Evolutionary conservation across 768 basidiomycete species (phyloP), one percentile per base, ranked within the genome.

Genomic region (Kwoniella sp.): DNA sequence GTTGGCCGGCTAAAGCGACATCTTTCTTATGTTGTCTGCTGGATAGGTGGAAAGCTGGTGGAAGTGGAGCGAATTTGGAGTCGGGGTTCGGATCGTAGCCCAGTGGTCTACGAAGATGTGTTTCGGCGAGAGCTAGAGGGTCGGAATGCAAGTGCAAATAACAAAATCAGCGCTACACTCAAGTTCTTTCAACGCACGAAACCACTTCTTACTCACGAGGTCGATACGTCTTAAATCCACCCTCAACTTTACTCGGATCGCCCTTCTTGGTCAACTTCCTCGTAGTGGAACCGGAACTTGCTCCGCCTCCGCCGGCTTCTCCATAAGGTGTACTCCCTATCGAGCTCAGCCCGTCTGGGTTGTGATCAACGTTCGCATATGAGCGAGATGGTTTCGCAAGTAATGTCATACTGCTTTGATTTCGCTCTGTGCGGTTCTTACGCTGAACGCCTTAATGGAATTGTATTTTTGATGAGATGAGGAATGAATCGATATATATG

Each of bases 401-500:
- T 25, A 70, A 40, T 19, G 66, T 52, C 69, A 70, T 70, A 13
- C 90, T 44, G 40, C 33, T 6, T 33, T 33, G 33, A 13, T 19
- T 15, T 15, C 8, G 40, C 40, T 19, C 33, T 44, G 40, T 44
- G 40, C 40, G 7, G 40, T 44, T 33, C 33, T n/a, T n/a, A n/a
- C 33, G 33, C 6, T 33, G 33, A 33, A 33, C 13, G 33, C n/a
- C n/a, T n/a, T n/a, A n/a, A n/a, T n/a, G n/a, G n/a, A n/a, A n/a
- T n/a, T n/a, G n/a, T n/a, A n/a, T n/a, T n/a, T n/a, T n/a, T n/a
- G n/a, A n/a, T n/a, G n/a, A n/a, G n/a, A n/a, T n/a, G n/a, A n/a
- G n/a, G n/a, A n/a, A 33, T 6, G 33, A 33, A 33, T 33, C 33
- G 33, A 33, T 33, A 13, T 33, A 33, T 33, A 13, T 33, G n/a